These are phyloP conservation scores for Odonthalia washingtoniensis DNA, from an alignment of 31 red algal species.

Conservation along the genomic window DNA sequence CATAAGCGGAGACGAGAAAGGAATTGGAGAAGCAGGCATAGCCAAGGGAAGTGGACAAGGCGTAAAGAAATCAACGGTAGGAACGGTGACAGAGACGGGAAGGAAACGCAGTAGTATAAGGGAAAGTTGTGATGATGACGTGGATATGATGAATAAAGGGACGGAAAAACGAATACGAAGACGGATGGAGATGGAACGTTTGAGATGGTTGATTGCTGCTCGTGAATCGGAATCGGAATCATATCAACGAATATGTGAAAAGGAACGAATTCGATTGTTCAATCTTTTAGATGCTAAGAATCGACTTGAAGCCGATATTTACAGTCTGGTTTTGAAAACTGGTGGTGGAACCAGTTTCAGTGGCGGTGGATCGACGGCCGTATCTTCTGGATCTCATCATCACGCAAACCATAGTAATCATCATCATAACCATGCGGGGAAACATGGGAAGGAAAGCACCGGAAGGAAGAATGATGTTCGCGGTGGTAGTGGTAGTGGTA, in stretches of 20 bases:
- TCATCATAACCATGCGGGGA: too few species aligned
- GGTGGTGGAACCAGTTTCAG: not conserved
- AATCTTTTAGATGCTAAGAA: constrained; percentile 50
- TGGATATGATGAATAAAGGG: constrained; percentile 13
- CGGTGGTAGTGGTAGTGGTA: too few species aligned
- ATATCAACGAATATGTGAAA: constrained; percentile 60
- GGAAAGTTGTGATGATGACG: constrained; percentile 13
- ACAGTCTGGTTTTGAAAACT: not conserved
- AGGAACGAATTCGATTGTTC: constrained; percentile 41
- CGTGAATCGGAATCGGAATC: constrained; percentile 57
- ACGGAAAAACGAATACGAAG: constrained; percentile 15
- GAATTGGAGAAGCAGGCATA: constrained; percentile 20
- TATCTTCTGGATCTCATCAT: constrained; percentile 2
- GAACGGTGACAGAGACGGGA: constrained; percentile 1
- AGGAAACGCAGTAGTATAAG: constrained; percentile 2
- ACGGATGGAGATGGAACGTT: constrained; percentile 48
- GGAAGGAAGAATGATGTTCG: too few species aligned
- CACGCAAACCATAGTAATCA: too few species aligned
- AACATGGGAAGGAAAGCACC: too few species aligned
- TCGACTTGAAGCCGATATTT: constrained; percentile 61
- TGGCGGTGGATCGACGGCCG: not conserved
- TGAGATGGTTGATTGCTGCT: constrained; percentile 51
- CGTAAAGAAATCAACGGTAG: not conserved
- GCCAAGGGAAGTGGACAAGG: constrained; percentile 13
- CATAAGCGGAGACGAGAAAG: not conserved